phyloP scores from a whole-genome alignment of 2,329 filamentous ascomycete genomes.

The Epicoccum sorghinum region DNA sequence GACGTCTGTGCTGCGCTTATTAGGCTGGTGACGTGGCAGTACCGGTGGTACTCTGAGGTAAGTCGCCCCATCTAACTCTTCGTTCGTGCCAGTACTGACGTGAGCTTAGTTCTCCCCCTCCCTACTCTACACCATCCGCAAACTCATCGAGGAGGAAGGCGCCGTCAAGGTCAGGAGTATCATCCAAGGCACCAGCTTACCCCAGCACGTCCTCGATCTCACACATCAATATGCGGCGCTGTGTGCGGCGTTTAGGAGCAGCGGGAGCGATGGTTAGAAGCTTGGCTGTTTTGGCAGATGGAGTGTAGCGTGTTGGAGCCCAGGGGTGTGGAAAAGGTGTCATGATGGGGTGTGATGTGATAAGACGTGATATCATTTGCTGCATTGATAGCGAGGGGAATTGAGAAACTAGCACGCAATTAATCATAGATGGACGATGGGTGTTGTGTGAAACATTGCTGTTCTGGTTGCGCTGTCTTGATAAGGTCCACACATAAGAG shows the following conservation, averaged over 20 bases:
- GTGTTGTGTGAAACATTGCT: neutral
- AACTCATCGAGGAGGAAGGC: conserved; percentile 95
- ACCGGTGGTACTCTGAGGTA: conserved; percentile 97
- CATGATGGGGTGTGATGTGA: neutral
- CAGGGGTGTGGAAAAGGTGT: neutral
- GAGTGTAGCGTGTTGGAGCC: too few species aligned
- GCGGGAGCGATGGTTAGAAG: conserved; percentile 78
- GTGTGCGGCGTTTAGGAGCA: conserved; percentile 94
- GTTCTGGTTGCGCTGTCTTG: neutral
- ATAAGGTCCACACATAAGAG: too few species aligned
- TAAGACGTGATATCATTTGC: neutral
- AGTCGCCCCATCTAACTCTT: neutral
- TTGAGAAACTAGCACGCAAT: neutral
- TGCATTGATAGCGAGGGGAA: conserved; percentile 5
- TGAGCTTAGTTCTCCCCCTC: conserved; percentile 79
- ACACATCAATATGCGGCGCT: conserved; percentile 96
- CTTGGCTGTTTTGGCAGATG: neutral
- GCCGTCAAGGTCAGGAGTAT: conserved; percentile 97
- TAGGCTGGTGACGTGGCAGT: conserved; percentile 94
- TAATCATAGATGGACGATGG: neutral
- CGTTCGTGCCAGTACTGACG: conserved; percentile 5
- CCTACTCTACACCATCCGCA: conserved; percentile 84
- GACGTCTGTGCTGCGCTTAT: conserved; percentile 87
- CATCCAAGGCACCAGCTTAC: conserved; percentile 92
- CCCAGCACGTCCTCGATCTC: conserved; percentile 89